Base-by-base conservation (phyloP, 2,329 filamentous ascomycete genomes). In the Hypoxylon sp. region DNA sequence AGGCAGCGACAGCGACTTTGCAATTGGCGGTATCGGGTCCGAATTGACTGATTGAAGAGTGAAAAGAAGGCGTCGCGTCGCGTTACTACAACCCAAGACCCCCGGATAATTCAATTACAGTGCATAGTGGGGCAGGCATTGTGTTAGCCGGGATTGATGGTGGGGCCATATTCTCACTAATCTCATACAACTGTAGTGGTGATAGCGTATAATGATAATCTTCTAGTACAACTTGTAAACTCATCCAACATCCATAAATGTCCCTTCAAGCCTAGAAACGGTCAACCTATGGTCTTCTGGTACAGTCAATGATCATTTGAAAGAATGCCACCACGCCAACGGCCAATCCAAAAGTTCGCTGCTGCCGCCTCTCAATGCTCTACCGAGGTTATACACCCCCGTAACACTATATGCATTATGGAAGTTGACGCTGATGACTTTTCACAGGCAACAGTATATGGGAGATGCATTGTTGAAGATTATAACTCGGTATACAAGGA, bases 401-500 rank as follows among this genome's bases (percentile, higher is more conserved):
- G 15, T 21, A 32, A 46, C 46, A 48, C 17, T 5, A 17, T 11
- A 19, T 51, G 21, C 6, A 21, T 52, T 6, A 5, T 2, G 47
- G 17, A 50, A 27, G 21, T 24, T 17, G 27, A 59, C 31, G 29
- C 56, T 71, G 0, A 67, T 32, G 7, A 6, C 39, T 17, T 15
- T 59, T 46, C 62, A 21, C 63, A 98, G 95, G 92, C 93, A 57
- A 86, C 93, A 2, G 84, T 88, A 11, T 99, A 98, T 77, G 96
- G 95, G 72, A 94, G 94, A 84, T 99, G 96, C 79, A 90, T 99
- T 71, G 87, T 95, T 55, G 88, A 89, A 42, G 95, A 98, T 77
- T 98, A 97, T 81, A 95, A 95, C 77, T 89, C 93, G 3, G 89
- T 97, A 2, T 88, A 94, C 74, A 97, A 97, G 78, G 93, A 98